phyloP scores from a whole-genome alignment of 345 rosid genomes.

The Zanthoxylum bungeanum region DNA sequence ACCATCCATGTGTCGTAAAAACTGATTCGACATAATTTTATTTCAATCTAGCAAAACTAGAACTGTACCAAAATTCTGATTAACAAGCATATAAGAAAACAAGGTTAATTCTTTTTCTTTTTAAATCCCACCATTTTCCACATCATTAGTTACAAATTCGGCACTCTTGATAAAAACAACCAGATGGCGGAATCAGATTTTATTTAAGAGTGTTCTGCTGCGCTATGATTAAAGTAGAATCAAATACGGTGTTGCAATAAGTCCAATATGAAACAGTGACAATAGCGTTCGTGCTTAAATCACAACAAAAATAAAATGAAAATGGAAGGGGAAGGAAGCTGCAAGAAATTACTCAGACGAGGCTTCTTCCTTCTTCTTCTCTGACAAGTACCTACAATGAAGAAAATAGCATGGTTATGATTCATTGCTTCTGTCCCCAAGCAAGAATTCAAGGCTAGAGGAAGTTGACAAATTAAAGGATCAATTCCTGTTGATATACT shows the following conservation, averaged over 20 bases:
- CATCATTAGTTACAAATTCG: not conserved
- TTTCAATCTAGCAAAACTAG: not conserved
- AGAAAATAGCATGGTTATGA: not conserved
- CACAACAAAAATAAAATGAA: conserved; percentile 6
- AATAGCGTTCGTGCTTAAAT: not conserved
- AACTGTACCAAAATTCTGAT: not conserved
- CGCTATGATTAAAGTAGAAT: not conserved
- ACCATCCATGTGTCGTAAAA: not conserved
- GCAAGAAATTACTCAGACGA: conserved; percentile 24
- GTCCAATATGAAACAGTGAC: not conserved
- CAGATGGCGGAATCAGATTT: not conserved
- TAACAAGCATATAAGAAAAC: not conserved
- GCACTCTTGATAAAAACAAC: not conserved
- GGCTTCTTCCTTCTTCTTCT: conserved; percentile 37
- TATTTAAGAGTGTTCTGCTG: not conserved
- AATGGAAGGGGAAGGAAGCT: not conserved
- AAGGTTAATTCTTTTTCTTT: not conserved
- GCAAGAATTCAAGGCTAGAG: not conserved
- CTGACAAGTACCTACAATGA: conserved; percentile 38
- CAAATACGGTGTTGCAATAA: not conserved
- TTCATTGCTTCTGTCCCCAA: not conserved
- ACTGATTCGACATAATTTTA: not conserved
- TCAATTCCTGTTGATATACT: too few relatives aligned
- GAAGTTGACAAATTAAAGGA: not conserved
- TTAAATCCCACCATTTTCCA: not conserved